Evolutionary conservation across 306 rosid species (phyloP).

Genomic region (Citrullus mucosospermus): DNA sequence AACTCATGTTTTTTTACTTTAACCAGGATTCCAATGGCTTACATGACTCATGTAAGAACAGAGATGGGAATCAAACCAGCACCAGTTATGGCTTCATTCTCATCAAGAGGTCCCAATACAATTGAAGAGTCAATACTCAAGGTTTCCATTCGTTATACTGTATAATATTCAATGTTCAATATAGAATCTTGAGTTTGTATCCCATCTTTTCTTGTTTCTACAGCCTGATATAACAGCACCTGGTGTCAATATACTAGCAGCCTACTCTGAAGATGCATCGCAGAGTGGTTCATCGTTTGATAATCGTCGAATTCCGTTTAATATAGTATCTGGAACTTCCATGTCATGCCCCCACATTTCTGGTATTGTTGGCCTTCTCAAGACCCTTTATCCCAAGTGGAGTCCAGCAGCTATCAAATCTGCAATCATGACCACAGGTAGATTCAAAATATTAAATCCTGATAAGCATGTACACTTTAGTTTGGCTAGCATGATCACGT

Average conservation of each 20-base stretch:
- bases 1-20: neutral
- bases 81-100: slow-evolving; percentile 52
- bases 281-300: neutral
- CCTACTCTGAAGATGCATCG: neutral
- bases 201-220: neutral
- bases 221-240: slow-evolving; percentile 14
- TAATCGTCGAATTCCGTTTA: neutral
- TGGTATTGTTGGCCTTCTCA: slow-evolving; percentile 9
- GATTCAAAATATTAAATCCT: neutral
- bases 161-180: neutral
- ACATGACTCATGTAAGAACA: slow-evolving; percentile 26
- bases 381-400: slow-evolving; percentile 8
- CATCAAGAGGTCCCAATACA: slow-evolving; percentile 57
- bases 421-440: slow-evolving; percentile 14
- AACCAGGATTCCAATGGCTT: slow-evolving; percentile 38
- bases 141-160: slow-evolving; percentile 18
- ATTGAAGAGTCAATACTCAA: slow-evolving; percentile 38
- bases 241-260: slow-evolving; percentile 2
- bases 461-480: no score
- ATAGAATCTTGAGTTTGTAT: neutral
- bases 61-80: slow-evolving; percentile 23
- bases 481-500: no score
- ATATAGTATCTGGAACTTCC: slow-evolving; percentile 7
- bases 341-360: slow-evolving; percentile 12
- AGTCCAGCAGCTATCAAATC: slow-evolving; percentile 14